Base-by-base conservation (phyloP, 1,284 basidiomycete species). In the Tylopilus sp. region DNA sequence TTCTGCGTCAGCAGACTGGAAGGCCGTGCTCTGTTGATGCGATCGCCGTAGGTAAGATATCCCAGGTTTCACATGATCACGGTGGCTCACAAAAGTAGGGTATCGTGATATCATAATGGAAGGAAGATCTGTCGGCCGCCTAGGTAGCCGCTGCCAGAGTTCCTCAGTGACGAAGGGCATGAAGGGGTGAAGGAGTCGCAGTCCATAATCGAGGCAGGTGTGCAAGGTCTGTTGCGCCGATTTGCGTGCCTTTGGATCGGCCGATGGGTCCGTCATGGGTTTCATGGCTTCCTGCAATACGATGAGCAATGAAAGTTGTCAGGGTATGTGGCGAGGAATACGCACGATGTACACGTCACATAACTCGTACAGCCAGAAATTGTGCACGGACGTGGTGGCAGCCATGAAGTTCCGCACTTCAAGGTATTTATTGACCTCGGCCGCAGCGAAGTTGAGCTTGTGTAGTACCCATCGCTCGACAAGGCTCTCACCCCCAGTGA, bases 111-210 rank as follows among this genome's bases (percentile, higher is more conserved):
- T 70, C 86, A 96, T 95, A 69, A 99, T 94, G 0, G 92, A 92
- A 18, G 85, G 82, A 9, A 77, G 63, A 67, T 98, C 94, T 44
- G 85, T 85, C 0, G 86, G 82, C 48, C 95, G 76, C 12, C 93
- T 77, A 0, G 95, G 94, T 10, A 99, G 75, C 37, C 95, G 84
- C 68, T 99, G 97, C 97, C 97, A 99, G 16, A 99, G 74, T 70
- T 99, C 97, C 71, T 99, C 97, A 2, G 96, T 98, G 37, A 99
- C 93, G 69, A 89, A 99, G 2, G 97, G 97, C 97, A 99, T 99
- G 75, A 98, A 96, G 2, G 97, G 96, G 69, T 99, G 97, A 12
- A 99, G 76, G 9, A 99, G 76, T 41, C 86, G 82, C 44, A 99
- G 75, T 11, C 96, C 97, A 49, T 86, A 73, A 61, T 99, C 97